A percentile compares a stretch with the other conserved stretches of the same genome.
Evolutionary conservation across 768 basidiomycete genomes (phyloP).

Genomic region (Chlorophyllum brunneum): DNA sequence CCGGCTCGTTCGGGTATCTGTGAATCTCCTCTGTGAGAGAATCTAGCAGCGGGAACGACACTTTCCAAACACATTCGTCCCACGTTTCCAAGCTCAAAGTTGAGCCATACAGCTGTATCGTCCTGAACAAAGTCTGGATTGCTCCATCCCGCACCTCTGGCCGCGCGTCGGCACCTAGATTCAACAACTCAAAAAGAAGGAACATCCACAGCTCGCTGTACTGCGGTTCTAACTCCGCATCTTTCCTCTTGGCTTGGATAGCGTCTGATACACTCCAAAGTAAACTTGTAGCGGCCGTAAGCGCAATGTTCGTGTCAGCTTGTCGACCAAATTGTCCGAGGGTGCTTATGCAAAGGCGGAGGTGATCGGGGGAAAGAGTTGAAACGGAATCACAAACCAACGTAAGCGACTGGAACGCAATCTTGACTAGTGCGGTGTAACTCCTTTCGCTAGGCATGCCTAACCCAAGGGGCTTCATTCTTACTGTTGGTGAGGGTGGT

Average conservation of each 20-base stretch:
- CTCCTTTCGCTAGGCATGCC: constrained; percentile 64
- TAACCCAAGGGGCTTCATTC: constrained; percentile 43
- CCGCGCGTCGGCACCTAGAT: constrained; percentile 75
- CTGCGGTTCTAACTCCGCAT: constrained; percentile 56
- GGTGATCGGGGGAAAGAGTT: constrained; percentile 72
- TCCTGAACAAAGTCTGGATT: constrained; percentile 92
- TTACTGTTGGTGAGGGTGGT: constrained; percentile 34
- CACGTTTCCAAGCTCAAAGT: constrained; percentile 80
- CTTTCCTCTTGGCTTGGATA: constrained; percentile 79
- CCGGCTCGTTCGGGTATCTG: constrained; percentile 23
- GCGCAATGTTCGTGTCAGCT: constrained; percentile 91
- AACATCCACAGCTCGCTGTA: constrained; percentile 94
- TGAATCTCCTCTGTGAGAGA: constrained; percentile 58
- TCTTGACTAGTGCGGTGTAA: constrained; percentile 76
- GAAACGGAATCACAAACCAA: constrained; percentile 92
- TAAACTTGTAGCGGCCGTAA: constrained; percentile 90
- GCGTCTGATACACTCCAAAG: constrained; percentile 97
- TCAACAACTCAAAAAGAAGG: constrained; percentile 78
- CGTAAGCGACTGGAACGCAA: constrained; percentile 91
- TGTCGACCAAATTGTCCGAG: constrained; percentile 91
- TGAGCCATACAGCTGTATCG: constrained; percentile 89
- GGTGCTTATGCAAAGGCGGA: constrained; percentile 86
- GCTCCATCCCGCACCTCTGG: constrained; percentile 91
- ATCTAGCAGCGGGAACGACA: constrained; percentile 84
- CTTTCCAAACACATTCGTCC: constrained; percentile 89